Evolutionary conservation across 2,329 filamentous ascomycete species (phyloP).

Genomic region (Sclerotinia spermophila): DNA sequence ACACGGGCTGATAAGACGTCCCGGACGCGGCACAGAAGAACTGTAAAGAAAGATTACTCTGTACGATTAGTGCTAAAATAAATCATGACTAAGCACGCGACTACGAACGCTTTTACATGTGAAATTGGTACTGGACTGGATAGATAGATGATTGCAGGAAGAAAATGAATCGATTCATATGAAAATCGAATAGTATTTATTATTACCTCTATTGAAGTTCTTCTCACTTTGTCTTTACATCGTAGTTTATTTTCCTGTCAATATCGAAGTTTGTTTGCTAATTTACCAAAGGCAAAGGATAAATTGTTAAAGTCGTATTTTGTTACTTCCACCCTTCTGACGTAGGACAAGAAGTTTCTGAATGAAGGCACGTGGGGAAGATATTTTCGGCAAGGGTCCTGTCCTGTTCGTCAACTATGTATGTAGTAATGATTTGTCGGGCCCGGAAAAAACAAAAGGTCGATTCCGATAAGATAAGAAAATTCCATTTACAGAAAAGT

Average conservation of each 20-base stretch:
- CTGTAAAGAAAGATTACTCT: not conserved
- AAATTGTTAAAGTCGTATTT: not conserved
- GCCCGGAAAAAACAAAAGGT: conserved; percentile 1
- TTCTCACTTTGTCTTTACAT: not conserved
- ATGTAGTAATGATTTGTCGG: too few relatives aligned
- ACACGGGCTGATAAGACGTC: conserved; percentile 4
- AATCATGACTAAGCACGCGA: conserved; percentile 17
- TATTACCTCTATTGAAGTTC: not conserved
- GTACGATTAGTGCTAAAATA: conserved; percentile 1
- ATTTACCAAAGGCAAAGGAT: not conserved
- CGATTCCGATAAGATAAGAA: conserved; percentile 18
- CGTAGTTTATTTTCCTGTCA: not conserved
- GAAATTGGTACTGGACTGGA: not conserved
- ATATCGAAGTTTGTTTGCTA: not conserved
- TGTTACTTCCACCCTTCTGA: not conserved
- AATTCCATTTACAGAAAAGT: conserved; percentile 4
- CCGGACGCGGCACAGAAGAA: conserved; percentile 5
- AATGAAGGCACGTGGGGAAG: not conserved
- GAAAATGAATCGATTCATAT: not conserved
- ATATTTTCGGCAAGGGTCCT: not conserved
- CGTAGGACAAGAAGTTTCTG: not conserved
- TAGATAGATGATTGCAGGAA: not conserved
- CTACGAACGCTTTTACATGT: not conserved
- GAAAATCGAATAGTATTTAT: not conserved
- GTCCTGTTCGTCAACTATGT: not conserved